Base-by-base conservation (phyloP, 768 basidiomycete genomes). In the Termitomyces sp. region DNA sequence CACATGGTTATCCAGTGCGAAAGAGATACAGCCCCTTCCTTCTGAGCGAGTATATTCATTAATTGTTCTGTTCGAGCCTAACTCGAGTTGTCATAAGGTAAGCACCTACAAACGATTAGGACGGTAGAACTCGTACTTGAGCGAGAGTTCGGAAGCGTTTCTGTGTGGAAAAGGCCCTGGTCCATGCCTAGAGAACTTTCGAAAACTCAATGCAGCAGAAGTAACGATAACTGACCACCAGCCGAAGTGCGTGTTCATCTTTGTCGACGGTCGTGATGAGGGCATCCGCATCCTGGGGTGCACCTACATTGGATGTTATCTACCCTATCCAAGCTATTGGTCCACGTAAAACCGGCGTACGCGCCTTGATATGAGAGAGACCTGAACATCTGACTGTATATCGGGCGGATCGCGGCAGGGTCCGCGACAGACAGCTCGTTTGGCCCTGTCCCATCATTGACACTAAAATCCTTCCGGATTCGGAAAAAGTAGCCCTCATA, bases 401-500 rank as follows among this genome's bases (percentile, higher is more conserved):
- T 53, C 60, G 65, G 54, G 56, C 69, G 60, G 44, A 65, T 53
- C 49, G 70, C 52, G 60, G 50, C 56, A 55, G 61, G 43, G 58
- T 62, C 55, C 56, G 67, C 60, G 22, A 76, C 56, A 32, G 74
- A 74, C 7, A 75, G 55, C 54, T 75, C 74, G 35, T 75, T 74
- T 35, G 75, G 75, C 13, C 75, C 74, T 76, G 55, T 7, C 30
- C 47, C 53, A 14, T 16, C 13, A 13, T 45, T 9, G 16, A 11
- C 22, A 24, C 16, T 41, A n/a, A 30, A 41, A 9, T 35, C 10
- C 10, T 10, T 40, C 28, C 18, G 45, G 22, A 18, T 20, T 35
- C 6, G 32, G 20, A 35, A 13, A 50, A 50, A 35, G n/a, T 14
- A 35, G 4, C 11, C 22, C 14, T 51, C 52, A 61, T 55, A 74